Evolutionary conservation across 768 basidiomycete genomes (phyloP), one percentile per base, ranked within the genome.

Genomic region (Rhodosporidiobolus odoratus): DNA sequence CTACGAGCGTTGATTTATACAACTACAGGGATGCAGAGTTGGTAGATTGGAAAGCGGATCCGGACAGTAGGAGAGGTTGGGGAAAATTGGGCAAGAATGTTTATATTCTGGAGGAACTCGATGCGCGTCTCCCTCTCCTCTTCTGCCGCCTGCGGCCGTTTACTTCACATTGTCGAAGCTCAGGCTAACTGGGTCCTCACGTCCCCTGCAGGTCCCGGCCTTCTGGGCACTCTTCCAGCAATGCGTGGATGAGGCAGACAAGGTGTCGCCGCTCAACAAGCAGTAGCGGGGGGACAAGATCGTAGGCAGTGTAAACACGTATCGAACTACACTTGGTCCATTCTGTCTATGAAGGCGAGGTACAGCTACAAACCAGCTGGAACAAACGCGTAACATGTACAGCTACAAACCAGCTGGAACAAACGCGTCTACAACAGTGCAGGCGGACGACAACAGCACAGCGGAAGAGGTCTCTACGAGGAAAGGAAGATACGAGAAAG

Each of bases 1-100:
- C 91, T 76, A 92, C 92, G 0, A 84, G 90, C 4, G 89, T 91
- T 2, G 90, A 94, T 74, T 75, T 90, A 4, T 91, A 86, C 85
- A 82, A 84, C 67, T 89, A 88, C 79, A 80, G 79, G 23, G 59
- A 79, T 13, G 85, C 83, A 71, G 86, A 89, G 60, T 75, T 72
- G 80, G 86, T 23, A 6, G 64, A 56, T 0, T 71, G 32, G 34
- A 65, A 65, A 59, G 25, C 17, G 30, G 69, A 74, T 15, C 73
- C 83, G 83, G 0, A 68, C 12, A 66, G 57, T 19, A 21, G 61
- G 25, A 62, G 48, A 34, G 64, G 69, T 17, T 94, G 91, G 91
- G 90, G 90, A 0, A 76, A 82, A 4, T 79, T 79, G 23, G 89
- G 89, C 10, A 89, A 86, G 79, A 94, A 93, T 73, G 91, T 90